Evolutionary conservation across 306 rosid species (phyloP).

Genomic region (Lagenaria siceraria): DNA sequence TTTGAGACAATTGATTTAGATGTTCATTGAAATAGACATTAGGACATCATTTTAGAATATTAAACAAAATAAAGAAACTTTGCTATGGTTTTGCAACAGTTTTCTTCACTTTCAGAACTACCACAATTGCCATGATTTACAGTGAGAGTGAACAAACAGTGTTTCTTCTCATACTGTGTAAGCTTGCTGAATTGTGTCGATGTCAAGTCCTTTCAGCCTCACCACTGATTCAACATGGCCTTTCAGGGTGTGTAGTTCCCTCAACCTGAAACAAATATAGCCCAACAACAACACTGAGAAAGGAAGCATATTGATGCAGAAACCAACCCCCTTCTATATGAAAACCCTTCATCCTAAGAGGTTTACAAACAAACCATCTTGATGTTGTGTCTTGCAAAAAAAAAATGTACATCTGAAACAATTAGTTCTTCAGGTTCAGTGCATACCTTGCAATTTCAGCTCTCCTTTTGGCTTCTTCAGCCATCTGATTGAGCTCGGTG

Average conservation of each 20-base stretch:
- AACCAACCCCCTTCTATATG: not conserved
- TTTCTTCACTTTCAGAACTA: not conserved
- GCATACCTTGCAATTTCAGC: conserved; percentile 90
- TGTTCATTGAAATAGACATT: not conserved
- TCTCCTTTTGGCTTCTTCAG: conserved; percentile 97
- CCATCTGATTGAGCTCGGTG: conserved; percentile 86
- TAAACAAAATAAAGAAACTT: not conserved
- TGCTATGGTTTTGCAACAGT: not conserved
- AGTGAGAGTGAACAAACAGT: not conserved
- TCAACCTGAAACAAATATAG: conserved; percentile 37
- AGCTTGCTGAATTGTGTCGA: conserved; percentile 95
- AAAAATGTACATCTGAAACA: not conserved
- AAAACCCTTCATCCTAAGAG: not conserved
- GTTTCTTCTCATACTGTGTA: conserved; percentile 57
- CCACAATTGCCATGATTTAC: not conserved
- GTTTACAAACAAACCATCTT: not conserved
- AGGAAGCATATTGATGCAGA: not conserved
- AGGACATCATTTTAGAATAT: not conserved
- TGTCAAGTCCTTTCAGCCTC: conserved; percentile 93
- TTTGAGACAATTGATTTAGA: not conserved
- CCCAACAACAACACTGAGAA: not conserved
- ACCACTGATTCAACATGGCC: conserved; percentile 98
- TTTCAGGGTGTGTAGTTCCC: conserved; percentile 83
- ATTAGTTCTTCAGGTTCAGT: not conserved
- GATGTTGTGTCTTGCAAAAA: not conserved